Conservation (phyloP, 116 monocot species). For the Dioscorea cayenensis region DNA sequence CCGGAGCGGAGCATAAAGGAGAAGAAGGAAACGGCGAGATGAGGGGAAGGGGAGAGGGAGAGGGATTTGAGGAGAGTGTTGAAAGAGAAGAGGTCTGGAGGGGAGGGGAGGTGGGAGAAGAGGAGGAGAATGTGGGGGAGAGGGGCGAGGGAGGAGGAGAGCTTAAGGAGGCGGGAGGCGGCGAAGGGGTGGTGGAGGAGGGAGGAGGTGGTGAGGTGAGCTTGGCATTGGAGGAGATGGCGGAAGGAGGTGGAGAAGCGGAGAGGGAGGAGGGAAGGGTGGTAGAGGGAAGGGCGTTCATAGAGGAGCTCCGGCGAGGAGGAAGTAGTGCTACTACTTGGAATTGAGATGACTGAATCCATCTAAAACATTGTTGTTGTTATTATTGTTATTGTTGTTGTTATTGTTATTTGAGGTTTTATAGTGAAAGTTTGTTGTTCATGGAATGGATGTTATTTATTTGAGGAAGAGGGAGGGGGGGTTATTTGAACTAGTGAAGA, state of each 20-base stretch:
- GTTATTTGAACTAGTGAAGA: no score
- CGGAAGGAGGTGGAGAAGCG: neutral
- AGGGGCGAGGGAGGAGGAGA: slow-evolving; percentile 8
- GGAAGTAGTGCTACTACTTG: no score
- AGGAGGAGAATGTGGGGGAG: slow-evolving; percentile 22
- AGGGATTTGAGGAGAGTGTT: slow-evolving; percentile 17
- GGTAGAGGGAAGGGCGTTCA: slow-evolving; percentile 14
- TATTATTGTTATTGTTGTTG: no score
- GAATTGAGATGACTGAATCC: no score
- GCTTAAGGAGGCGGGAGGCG: slow-evolving; percentile 15
- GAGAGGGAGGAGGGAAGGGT: slow-evolving; percentile 16
- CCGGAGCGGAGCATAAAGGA: slow-evolving; percentile 8
- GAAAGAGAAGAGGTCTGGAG: slow-evolving; percentile 29
- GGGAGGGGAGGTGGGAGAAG: slow-evolving; percentile 7
- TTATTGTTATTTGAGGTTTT: no score
- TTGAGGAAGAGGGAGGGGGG: no score
- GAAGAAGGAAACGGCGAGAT: slow-evolving; percentile 18
- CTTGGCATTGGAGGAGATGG: slow-evolving; percentile 16
- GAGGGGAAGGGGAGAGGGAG: neutral
- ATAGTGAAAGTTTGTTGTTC: no score
- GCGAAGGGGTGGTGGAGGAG: slow-evolving; percentile 18
- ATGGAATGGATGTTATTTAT: no score
- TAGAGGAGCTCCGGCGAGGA: neutral
- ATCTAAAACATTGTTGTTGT: no score
- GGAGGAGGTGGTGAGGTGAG: slow-evolving; percentile 11